A percentile compares a stretch with the other conserved stretches of the same genome.
Evolutionary conservation across 345 rosid species (phyloP).

Genomic region (Mallotus nudiflorus): DNA sequence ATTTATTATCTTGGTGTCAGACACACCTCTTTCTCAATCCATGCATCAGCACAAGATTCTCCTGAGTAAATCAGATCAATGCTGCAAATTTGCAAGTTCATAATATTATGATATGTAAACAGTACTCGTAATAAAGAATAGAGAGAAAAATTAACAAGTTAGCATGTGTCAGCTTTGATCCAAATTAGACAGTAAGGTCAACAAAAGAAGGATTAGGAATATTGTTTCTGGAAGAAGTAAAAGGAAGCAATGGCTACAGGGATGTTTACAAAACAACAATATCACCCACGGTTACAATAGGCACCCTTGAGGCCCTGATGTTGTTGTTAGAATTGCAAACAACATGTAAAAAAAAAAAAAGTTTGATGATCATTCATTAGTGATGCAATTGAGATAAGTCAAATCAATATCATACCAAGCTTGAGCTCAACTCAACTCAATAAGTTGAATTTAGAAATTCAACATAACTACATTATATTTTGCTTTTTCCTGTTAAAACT

Average conservation of each 20-base stretch:
- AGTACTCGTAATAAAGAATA: background rate
- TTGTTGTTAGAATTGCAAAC: background rate
- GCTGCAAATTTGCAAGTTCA: constrained; percentile 45
- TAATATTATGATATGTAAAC: constrained; percentile 9
- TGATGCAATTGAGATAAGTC: too few species aligned
- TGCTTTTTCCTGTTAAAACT: too few species aligned
- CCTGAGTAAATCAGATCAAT: constrained; percentile 76
- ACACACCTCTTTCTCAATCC: constrained; percentile 91
- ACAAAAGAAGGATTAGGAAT: background rate
- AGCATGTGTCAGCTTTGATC: background rate
- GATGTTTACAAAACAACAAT: background rate
- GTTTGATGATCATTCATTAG: too few species aligned
- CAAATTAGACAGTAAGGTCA: background rate
- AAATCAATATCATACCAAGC: too few species aligned
- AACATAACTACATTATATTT: too few species aligned
- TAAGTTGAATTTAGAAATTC: too few species aligned
- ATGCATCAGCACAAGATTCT: constrained; percentile 85
- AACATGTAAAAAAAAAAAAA: background rate
- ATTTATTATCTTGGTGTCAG: constrained; percentile 9
- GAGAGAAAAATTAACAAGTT: background rate
- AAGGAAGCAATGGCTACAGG: background rate
- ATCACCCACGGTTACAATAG: background rate
- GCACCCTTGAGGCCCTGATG: background rate
- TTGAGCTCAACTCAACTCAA: background rate
- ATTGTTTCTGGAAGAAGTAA: background rate